phyloP scores from a whole-genome alignment of 2,329 filamentous ascomycete species.

The Cryphonectria naterciae region DNA sequence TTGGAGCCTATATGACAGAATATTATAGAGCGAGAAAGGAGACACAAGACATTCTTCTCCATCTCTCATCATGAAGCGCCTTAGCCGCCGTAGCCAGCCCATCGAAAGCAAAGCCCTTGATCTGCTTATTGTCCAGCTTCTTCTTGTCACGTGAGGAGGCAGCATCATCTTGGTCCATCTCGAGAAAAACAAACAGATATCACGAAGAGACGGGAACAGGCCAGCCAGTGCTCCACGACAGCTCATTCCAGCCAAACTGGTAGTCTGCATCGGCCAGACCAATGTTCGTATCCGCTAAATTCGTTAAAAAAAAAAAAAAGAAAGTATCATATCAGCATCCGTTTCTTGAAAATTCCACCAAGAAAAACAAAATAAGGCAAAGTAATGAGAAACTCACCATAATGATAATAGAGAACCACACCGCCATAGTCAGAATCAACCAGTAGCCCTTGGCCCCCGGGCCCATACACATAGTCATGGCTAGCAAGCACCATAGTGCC shows the following conservation, averaged over 20 bases:
- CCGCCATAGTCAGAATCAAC: slow-evolving; percentile 50
- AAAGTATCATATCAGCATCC: neutral
- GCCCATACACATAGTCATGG: slow-evolving; percentile 63
- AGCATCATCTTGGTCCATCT: neutral
- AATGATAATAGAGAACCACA: slow-evolving; percentile 66
- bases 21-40: too few species aligned
- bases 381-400: slow-evolving; percentile 40
- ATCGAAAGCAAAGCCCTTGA: neutral
- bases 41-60: too few species aligned
- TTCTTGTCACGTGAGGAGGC: too few species aligned
- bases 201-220: slow-evolving; percentile 34
- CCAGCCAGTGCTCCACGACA: slow-evolving; percentile 50
- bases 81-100: too few species aligned
- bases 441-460: slow-evolving; percentile 65
- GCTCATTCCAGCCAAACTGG: slow-evolving; percentile 50
- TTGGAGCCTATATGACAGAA: too few species aligned
- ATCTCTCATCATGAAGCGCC: too few species aligned
- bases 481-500: slow-evolving; percentile 62
- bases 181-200: neutral
- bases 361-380: too few species aligned
- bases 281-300: slow-evolving; percentile 53
- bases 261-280: slow-evolving; percentile 54
- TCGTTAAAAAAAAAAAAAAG: too few species aligned
- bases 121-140: too few species aligned
- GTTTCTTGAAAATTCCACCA: too few species aligned